phyloP scores from a whole-genome alignment of 1,284 basidiomycete species.

The Ustilago esculenta region DNA sequence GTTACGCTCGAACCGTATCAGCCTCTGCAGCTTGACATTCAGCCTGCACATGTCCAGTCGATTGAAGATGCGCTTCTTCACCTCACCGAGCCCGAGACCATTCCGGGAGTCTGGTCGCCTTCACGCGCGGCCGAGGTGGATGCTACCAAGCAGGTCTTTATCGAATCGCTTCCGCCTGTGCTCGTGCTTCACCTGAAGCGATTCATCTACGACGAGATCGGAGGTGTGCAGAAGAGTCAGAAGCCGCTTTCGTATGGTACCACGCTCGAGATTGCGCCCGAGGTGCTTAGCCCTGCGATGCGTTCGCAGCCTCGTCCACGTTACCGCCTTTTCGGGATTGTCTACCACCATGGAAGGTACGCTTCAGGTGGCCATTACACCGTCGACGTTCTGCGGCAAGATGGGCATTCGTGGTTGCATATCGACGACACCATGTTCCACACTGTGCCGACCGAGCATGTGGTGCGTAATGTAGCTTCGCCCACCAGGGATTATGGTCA shows the following conservation, averaged over 20 bases:
- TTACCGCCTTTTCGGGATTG: constrained; percentile 87
- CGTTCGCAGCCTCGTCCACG: constrained; percentile 70
- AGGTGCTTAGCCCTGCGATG: constrained; percentile 49
- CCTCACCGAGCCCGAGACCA: constrained; percentile 82
- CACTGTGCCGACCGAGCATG: constrained; percentile 80
- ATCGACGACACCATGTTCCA: constrained; percentile 81
- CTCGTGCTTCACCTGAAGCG: constrained; percentile 91
- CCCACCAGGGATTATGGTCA: constrained; percentile 60
- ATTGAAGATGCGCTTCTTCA: constrained; percentile 84
- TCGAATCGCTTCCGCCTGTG: constrained; percentile 85
- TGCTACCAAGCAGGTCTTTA: constrained; percentile 85
- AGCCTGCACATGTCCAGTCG: constrained; percentile 76
- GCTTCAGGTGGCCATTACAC: constrained; percentile 97
- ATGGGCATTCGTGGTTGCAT: constrained; percentile 81
- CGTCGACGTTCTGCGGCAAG: constrained; percentile 84
- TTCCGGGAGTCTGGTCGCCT: constrained; percentile 75
- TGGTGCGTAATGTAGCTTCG: constrained; percentile 72
- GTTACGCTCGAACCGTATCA: constrained; percentile 93
- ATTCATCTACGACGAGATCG: constrained; percentile 87
- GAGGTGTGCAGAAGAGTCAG: constrained; percentile 83
- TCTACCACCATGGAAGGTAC: constrained; percentile 92
- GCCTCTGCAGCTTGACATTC: constrained; percentile 85
- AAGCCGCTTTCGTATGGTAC: constrained; percentile 84
- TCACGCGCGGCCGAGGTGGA: constrained; percentile 72
- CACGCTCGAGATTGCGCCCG: constrained; percentile 76